phyloP scores from a whole-genome alignment of 1,139 yeast species.

The Saccharomycopsis hybrid region DNA sequence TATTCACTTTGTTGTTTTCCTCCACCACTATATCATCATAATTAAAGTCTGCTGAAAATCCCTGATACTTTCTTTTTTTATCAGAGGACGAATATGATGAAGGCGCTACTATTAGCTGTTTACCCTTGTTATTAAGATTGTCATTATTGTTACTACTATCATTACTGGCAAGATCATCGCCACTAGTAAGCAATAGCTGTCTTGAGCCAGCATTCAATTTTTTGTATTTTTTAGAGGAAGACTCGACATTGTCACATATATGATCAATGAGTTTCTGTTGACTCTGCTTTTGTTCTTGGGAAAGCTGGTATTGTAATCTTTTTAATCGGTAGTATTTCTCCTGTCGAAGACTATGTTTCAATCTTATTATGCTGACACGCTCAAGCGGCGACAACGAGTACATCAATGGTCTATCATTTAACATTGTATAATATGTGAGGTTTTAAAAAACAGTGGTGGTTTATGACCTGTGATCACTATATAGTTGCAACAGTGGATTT shows the following conservation, averaged over 20 bases:
- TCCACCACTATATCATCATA: slow-evolving; percentile 17
- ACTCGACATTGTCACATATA: slow-evolving; percentile 8
- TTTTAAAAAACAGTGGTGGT: too few species aligned
- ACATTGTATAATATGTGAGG: slow-evolving; percentile 5
- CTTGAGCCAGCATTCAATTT: slow-evolving; percentile 2
- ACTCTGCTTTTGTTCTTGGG: neutral
- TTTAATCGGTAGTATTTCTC: slow-evolving; percentile 10
- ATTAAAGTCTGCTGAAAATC: slow-evolving; percentile 7
- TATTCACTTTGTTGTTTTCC: slow-evolving; percentile 10
- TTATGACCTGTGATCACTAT: too few species aligned
- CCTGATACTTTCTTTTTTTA: neutral
- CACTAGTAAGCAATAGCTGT: slow-evolving; percentile 5
- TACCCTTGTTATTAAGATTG: too few species aligned
- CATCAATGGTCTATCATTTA: slow-evolving; percentile 10
- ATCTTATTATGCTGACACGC: slow-evolving; percentile 8
- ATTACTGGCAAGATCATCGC: neutral
- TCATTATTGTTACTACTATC: neutral
- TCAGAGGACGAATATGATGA: neutral
- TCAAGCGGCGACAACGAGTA: slow-evolving; percentile 16
- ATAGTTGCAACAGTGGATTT: too few species aligned
- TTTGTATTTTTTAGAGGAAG: neutral
- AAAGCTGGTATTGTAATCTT: neutral
- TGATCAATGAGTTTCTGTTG: slow-evolving; percentile 9
- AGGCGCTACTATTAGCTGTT: neutral
- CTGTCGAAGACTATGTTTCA: slow-evolving; percentile 9